These are phyloP conservation scores for Fusarium chuoi DNA, from an alignment of 2,329 filamentous ascomycete species.

Conservation along the genomic window DNA sequence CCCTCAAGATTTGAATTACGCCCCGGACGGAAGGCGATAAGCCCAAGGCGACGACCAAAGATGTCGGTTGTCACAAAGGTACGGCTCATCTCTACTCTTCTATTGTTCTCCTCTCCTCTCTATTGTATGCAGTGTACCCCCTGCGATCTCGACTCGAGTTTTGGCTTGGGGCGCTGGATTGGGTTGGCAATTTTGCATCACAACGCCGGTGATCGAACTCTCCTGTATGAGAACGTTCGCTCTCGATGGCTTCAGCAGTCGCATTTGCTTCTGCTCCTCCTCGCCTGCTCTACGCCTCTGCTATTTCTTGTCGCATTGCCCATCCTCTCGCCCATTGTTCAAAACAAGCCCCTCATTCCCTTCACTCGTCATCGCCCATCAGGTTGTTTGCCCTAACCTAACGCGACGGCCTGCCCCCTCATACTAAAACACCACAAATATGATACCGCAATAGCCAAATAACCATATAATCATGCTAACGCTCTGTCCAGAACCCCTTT, in stretches of 20 bases:
- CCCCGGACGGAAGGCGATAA: conserved; percentile 60
- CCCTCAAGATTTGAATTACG: conserved; percentile 48
- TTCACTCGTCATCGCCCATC: conserved; percentile 29
- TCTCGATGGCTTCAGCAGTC: conserved; percentile 24
- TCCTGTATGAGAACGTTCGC: background rate
- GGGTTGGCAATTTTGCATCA: conserved; percentile 17
- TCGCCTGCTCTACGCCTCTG: background rate
- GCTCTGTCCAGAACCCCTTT: conserved; percentile 85
- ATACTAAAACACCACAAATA: conserved; percentile 7
- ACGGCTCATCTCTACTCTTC: conserved; percentile 39
- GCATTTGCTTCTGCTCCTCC: background rate
- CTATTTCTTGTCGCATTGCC: background rate
- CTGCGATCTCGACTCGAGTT: conserved; percentile 1
- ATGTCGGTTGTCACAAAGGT: conserved; percentile 73
- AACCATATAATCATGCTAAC: conserved; percentile 32
- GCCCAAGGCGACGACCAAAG: conserved; percentile 58
- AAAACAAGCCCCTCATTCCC: conserved; percentile 36
- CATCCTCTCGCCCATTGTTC: conserved; percentile 4
- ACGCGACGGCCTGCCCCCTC: conserved; percentile 8
- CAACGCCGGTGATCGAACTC: conserved; percentile 10
- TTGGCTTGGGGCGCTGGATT: background rate
- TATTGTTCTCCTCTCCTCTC: background rate
- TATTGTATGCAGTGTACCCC: background rate
- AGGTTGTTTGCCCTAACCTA: conserved; percentile 38
- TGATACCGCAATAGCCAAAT: background rate